phyloP scores from a whole-genome alignment of 352 stramenopile species.

The Phytophthora citricola region DNA sequence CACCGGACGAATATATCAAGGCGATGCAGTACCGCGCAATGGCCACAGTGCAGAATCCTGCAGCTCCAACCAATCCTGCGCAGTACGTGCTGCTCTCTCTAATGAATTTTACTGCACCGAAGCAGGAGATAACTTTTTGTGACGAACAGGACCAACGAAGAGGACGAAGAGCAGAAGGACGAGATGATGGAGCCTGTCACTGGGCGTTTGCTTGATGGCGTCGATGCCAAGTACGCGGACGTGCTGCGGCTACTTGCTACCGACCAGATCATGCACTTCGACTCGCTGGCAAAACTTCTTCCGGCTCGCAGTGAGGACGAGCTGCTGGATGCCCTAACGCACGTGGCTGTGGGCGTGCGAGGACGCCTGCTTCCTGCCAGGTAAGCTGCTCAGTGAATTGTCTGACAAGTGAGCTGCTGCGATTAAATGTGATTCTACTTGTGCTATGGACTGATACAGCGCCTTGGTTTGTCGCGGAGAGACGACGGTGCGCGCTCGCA shows the following conservation, averaged over 20 bases:
- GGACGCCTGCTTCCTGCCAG: constrained; percentile 54
- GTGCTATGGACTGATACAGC: constrained; percentile 15
- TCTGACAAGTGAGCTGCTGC: neutral
- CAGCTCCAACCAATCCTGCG: constrained; percentile 27
- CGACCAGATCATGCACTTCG: constrained; percentile 59
- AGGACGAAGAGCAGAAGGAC: constrained; percentile 54
- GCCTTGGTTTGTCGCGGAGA: constrained; percentile 46
- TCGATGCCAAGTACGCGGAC: constrained; percentile 42
- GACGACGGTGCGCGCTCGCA: constrained; percentile 35
- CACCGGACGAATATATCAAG: constrained; percentile 73
- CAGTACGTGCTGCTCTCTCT: constrained; percentile 18
- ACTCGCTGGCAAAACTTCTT: constrained; percentile 49
- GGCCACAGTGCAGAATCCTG: constrained; percentile 32
- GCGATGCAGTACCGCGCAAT: constrained; percentile 73
- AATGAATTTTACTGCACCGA: neutral
- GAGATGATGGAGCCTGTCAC: constrained; percentile 44
- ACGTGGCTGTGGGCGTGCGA: constrained; percentile 51
- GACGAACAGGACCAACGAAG: constrained; percentile 29
- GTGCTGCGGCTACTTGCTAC: constrained; percentile 31
- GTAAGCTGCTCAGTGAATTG: constrained; percentile 24
- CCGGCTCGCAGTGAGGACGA: constrained; percentile 45
- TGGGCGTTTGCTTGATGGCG: constrained; percentile 26
- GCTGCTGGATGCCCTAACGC: constrained; percentile 46
- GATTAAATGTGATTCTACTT: neutral
- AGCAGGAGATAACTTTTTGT: constrained; percentile 2